A percentile compares a stretch with the other conserved stretches of the same genome.
phyloP scores from a whole-genome alignment of 371 early-diverging fungal genomes.

The Mucor velutinosus region DNA sequence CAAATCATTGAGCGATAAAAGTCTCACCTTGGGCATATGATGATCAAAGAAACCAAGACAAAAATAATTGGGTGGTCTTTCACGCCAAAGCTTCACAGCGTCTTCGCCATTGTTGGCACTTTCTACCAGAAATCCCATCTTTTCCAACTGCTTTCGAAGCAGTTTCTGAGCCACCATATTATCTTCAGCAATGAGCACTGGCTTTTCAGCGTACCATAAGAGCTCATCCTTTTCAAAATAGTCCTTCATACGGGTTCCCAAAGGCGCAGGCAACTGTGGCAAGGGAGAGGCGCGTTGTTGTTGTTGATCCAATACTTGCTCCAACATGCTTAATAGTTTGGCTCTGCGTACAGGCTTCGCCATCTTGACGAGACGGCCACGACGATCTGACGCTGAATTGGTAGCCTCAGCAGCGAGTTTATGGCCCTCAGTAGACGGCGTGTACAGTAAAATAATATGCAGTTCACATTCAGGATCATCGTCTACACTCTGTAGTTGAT shows the following conservation, averaged over 20 bases:
- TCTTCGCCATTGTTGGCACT: conserved; percentile 55
- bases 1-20: not conserved
- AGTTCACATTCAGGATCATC: conserved; percentile 51
- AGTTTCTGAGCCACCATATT: conserved; percentile 54
- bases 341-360: conserved; percentile 60
- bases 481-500: conserved; percentile 47
- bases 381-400: conserved; percentile 42
- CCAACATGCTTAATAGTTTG: conserved; percentile 47
- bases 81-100: conserved; percentile 40
- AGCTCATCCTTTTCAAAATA: conserved; percentile 40
- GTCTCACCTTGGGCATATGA: conserved; percentile 52
- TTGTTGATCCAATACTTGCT: conserved; percentile 34
- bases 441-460: conserved; percentile 46
- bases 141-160: conserved; percentile 46
- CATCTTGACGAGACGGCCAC: conserved; percentile 52
- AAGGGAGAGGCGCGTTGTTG: conserved; percentile 14
- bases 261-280: conserved; percentile 7
- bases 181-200: conserved; percentile 54
- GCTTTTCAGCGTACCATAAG: conserved; percentile 33
- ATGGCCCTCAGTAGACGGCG: conserved; percentile 50
- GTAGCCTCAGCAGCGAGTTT: conserved; percentile 46
- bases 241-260: conserved; percentile 35
- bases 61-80: conserved; percentile 38
- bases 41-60: conserved; percentile 54
- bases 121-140: conserved; percentile 51